Evolutionary conservation across 441 rosid species (phyloP), one percentile per base, ranked within the genome.

Genomic region (Croton laevigatus): DNA sequence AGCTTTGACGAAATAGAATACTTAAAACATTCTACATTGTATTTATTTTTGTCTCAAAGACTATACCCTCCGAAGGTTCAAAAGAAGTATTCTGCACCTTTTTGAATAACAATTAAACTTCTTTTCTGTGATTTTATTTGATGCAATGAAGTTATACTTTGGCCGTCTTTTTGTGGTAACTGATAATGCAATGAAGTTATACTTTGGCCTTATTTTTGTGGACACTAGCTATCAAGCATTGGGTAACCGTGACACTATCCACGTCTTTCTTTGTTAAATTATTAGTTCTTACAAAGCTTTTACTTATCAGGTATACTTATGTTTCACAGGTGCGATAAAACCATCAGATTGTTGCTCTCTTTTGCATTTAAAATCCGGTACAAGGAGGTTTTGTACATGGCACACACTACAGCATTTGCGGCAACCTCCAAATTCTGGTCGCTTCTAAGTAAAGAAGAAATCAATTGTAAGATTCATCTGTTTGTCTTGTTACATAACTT

Each of bases 321-420:
- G 70, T n/a, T n/a, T n/a, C 49, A 74, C 66, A 91, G 95, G 71
- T 89, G 87, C 48, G 97, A 91, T 79, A 85, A 86, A 77, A 88
- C 91, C 23, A 73, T 91, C 0, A 92, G 89, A 27, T 71, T 85
- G 68, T 85, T 94, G 80, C 86, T 89, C 45, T 75, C 87, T 46
- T 87, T 86, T 27, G 87, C 98, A 45, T 94, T 91, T 76, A 83
- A 80, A 73, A 84, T 81, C 76, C 77, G 94, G 69, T 90, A 91
- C 60, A 89, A 94, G 81, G 92, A 88, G 73, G 83, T 84, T 17
- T 79, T 89, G 23, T 78, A 89, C 61, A 94, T 86, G 86, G 93
- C 93, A 68, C 94, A 82, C 83, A 84, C 97, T 2, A 80, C 81
- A 57, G 83, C 89, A 75, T 83, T 79, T 78, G 76, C 83, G 69